phyloP scores from a whole-genome alignment of 176 grass and related monocot species.

The Microstegium vimineum region DNA sequence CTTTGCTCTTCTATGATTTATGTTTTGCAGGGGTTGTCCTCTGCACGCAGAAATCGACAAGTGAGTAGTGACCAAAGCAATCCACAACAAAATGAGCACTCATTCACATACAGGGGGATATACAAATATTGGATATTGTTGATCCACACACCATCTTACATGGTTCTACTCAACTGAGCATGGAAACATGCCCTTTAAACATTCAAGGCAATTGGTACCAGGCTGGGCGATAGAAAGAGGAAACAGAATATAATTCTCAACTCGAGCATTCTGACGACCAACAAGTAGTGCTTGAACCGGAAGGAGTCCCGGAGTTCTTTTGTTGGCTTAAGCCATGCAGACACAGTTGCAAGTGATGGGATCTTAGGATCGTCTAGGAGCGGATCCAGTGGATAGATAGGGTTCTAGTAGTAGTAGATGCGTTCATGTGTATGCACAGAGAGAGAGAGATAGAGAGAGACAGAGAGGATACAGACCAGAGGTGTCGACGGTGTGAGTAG shows the following conservation, averaged over 20 bases:
- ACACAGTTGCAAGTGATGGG: neutral
- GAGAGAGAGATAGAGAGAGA: too few relatives aligned
- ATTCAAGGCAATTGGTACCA: neutral
- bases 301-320: slow-evolving; percentile 78
- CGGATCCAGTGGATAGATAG: too few relatives aligned
- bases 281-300: slow-evolving; percentile 69
- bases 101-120: neutral
- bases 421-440: too few relatives aligned
- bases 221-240: neutral
- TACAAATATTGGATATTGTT: neutral
- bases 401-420: too few relatives aligned
- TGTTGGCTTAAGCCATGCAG: slow-evolving; percentile 54
- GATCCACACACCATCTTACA: neutral
- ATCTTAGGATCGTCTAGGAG: too few relatives aligned
- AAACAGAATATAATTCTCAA: slow-evolving; percentile 23
- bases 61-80: neutral
- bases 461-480: too few relatives aligned
- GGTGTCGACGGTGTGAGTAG: too few relatives aligned
- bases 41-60: neutral
- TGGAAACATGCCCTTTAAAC: slow-evolving; percentile 4
- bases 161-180: neutral
- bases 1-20: slow-evolving; percentile 33
- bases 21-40: slow-evolving; percentile 37
- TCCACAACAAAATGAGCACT: neutral
- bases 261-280: slow-evolving; percentile 67